Conservation (phyloP, 768 basidiomycete species). For the Suillus paluster region DNA sequence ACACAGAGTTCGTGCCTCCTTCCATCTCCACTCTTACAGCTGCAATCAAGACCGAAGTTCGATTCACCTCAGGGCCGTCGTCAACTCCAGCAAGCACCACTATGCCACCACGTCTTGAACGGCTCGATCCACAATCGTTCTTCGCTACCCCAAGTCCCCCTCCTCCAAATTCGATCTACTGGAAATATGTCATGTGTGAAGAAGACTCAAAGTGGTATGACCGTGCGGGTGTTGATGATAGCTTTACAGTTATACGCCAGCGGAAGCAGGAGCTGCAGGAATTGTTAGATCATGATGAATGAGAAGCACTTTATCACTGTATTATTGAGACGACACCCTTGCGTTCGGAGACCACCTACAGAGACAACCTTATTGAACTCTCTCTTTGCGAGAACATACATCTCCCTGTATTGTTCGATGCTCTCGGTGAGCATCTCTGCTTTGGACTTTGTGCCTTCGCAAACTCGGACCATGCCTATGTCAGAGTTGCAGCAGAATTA, state of each 20-base stretch:
- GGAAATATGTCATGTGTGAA: constrained; percentile 1
- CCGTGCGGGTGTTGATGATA: background rate
- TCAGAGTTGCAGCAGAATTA: constrained; percentile 9
- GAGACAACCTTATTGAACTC: constrained; percentile 76
- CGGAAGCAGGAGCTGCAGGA: background rate
- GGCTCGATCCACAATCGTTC: background rate
- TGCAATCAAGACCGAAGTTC: too few relatives aligned
- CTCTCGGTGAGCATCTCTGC: constrained; percentile 82
- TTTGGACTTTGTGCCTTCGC: constrained; percentile 80
- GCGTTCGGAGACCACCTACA: constrained; percentile 44
- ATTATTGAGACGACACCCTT: background rate
- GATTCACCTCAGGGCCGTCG: too few relatives aligned
- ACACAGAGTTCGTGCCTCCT: too few relatives aligned
- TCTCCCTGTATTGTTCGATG: constrained; percentile 96
- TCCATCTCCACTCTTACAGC: too few relatives aligned
- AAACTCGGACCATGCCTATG: constrained; percentile 86
- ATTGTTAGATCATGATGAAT: background rate
- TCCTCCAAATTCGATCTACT: constrained; percentile 1
- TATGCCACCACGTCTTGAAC: too few relatives aligned
- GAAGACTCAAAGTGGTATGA: background rate
- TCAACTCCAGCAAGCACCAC: too few relatives aligned
- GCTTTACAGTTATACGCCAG: background rate
- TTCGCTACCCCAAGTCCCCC: constrained; percentile 7
- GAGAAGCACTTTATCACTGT: too few relatives aligned
- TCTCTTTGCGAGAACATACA: constrained; percentile 75